Evolutionary conservation across 306 rosid genomes (phyloP).

Genomic region (Acacia melanoxylon): DNA sequence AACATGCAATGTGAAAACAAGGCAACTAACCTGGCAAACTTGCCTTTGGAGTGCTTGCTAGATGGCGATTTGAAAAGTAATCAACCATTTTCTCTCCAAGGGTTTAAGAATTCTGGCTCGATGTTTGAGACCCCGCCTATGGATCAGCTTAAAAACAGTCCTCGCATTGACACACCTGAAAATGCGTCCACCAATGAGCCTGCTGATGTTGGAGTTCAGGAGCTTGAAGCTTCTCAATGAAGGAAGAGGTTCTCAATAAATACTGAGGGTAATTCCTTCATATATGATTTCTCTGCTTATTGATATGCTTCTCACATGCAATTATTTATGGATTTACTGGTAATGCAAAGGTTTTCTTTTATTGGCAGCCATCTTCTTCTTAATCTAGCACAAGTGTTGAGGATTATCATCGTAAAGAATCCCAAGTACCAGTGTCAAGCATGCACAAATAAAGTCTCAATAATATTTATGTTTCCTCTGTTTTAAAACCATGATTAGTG

Average conservation of each 20-base stretch:
- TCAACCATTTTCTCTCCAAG: constrained; percentile 40
- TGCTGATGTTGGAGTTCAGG: constrained; percentile 43
- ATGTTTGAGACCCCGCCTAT: constrained; percentile 35
- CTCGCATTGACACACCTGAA: constrained; percentile 57
- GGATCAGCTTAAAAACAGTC: constrained; percentile 45
- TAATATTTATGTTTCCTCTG: not conserved
- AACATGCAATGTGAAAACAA: constrained; percentile 49
- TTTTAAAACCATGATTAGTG: not conserved
- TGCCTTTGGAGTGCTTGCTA: constrained; percentile 40
- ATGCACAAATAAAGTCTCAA: not conserved
- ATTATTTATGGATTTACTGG: not conserved
- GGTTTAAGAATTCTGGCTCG: constrained; percentile 38
- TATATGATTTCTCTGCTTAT: constrained; percentile 39
- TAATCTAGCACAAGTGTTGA: constrained; percentile 1
- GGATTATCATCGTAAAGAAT: not conserved
- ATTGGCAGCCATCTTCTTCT: not conserved
- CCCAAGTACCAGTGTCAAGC: not conserved
- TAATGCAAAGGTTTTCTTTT: constrained; percentile 1
- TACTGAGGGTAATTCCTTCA: constrained; percentile 65
- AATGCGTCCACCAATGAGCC: constrained; percentile 48
- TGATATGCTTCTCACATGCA: constrained; percentile 15
- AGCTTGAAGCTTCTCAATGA: constrained; percentile 63
- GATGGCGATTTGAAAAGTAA: constrained; percentile 43
- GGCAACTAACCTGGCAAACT: constrained; percentile 34
- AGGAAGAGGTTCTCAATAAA: constrained; percentile 20